phyloP scores from a whole-genome alignment of 139 green algal species.

The Chlamydomonas schloesseri region DNA sequence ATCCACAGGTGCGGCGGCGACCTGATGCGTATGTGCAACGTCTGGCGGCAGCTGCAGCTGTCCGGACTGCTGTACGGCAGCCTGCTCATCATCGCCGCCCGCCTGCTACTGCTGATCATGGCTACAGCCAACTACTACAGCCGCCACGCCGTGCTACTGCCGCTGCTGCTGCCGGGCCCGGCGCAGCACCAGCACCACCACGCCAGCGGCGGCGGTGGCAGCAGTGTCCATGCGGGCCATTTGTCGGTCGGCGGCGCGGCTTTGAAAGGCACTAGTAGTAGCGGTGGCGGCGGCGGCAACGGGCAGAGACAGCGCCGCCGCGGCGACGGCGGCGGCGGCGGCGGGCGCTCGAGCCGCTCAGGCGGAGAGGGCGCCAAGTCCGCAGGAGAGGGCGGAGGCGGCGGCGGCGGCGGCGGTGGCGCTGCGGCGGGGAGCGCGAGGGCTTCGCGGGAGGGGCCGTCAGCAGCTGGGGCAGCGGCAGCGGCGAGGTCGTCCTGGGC shows the following conservation, averaged over 20 bases:
- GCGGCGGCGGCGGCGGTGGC: no score
- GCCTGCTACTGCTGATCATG: conserved; percentile 44
- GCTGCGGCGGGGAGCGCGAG: no score
- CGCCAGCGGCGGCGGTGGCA: background rate
- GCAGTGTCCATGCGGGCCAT: background rate
- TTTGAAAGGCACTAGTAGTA: background rate
- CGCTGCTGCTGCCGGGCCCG: background rate
- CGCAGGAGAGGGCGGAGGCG: no score
- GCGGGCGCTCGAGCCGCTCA: no score
- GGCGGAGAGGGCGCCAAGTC: no score
- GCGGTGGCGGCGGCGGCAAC: no score
- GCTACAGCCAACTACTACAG: conserved; percentile 40
- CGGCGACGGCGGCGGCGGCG: no score
- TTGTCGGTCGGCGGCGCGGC: no score
- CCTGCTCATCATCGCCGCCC: conserved; percentile 37
- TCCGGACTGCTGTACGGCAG: conserved; percentile 38
- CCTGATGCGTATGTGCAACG: conserved; percentile 38
- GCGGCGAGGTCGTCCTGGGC: no score
- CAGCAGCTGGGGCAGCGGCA: no score
- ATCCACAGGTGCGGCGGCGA: conserved; percentile 23
- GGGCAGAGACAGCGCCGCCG: no score
- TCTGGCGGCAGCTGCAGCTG: conserved; percentile 42
- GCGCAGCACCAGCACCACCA: background rate
- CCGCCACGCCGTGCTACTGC: conserved; percentile 34
- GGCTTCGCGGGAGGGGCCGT: no score